Percentiles rank a stretch among this genome's conserved stretches.
Evolutionary conservation across 257 asterid species (phyloP).

Genomic region (Nyctanthes arbortristis): DNA sequence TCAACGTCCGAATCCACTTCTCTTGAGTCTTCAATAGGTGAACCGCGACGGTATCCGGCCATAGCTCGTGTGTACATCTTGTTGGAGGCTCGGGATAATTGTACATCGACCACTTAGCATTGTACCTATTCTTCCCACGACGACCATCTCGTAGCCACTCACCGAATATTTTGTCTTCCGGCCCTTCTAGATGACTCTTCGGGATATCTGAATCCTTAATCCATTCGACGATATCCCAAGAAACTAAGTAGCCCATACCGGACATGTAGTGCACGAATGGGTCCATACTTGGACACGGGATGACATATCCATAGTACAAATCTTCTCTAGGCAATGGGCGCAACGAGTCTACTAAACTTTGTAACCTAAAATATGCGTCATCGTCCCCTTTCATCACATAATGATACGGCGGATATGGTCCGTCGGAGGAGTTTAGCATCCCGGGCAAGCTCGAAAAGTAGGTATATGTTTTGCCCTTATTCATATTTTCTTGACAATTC

Average conservation of each 20-base stretch:
- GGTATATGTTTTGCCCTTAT: constrained; percentile 79
- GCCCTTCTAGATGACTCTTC: constrained; percentile 55
- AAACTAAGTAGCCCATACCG: constrained; percentile 89
- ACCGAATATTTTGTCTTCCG: constrained; percentile 78
- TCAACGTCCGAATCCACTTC: constrained; percentile 82
- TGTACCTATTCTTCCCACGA: constrained; percentile 68
- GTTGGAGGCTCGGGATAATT: constrained; percentile 82
- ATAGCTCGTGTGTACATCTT: constrained; percentile 77
- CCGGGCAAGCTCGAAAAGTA: constrained; percentile 81
- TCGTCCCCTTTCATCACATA: constrained; percentile 89
- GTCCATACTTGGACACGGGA: constrained; percentile 88
- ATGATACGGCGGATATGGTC: constrained; percentile 68
- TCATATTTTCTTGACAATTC: constrained; percentile 82
- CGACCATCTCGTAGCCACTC: constrained; percentile 80
- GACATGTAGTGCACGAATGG: constrained; percentile 89
- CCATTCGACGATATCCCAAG: constrained; percentile 95
- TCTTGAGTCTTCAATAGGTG: constrained; percentile 84
- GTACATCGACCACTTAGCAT: constrained; percentile 93
- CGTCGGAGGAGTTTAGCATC: constrained; percentile 32
- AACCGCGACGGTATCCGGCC: constrained; percentile 87
- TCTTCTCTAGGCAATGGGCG: constrained; percentile 65
- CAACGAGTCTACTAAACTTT: constrained; percentile 56
- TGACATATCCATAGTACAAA: constrained; percentile 79
- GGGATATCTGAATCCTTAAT: constrained; percentile 74
- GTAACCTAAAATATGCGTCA: constrained; percentile 68